Conservation (phyloP, 805 yeast species). For the Metschnikowia rubicola region DNA sequence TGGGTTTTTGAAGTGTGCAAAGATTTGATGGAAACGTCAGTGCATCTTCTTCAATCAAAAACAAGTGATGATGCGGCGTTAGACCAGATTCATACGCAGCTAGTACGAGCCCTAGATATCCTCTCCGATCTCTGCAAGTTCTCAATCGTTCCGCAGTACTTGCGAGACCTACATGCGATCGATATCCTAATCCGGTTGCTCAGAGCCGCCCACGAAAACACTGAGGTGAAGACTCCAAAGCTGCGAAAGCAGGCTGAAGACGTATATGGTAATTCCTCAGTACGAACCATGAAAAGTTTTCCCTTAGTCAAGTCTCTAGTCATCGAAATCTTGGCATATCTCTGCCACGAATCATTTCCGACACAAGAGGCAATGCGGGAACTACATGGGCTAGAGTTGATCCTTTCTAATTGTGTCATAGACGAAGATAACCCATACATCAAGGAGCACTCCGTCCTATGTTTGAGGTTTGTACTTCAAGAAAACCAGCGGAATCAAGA, state of each 20-base stretch:
- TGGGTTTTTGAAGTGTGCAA: conserved; percentile 38
- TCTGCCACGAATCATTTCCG: conserved; percentile 48
- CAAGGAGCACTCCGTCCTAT: conserved; percentile 78
- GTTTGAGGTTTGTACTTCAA: conserved; percentile 65
- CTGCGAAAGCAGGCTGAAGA: background rate
- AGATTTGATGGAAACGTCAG: conserved; percentile 15
- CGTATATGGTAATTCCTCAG: conserved; percentile 1
- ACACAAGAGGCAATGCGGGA: conserved; percentile 69
- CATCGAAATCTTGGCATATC: conserved; percentile 60
- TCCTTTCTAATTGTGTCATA: conserved; percentile 77
- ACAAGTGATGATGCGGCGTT: conserved; percentile 3
- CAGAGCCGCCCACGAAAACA: conserved; percentile 38
- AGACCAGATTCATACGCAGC: conserved; percentile 13
- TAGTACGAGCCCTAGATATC: conserved; percentile 36
- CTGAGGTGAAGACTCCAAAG: conserved; percentile 16
- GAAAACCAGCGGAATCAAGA: conserved; percentile 68
- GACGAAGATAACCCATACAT: conserved; percentile 88
- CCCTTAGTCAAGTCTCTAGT: conserved; percentile 66
- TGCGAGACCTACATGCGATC: conserved; percentile 35
- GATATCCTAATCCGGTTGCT: conserved; percentile 35
- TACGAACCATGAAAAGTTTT: conserved; percentile 27
- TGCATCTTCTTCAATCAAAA: conserved; percentile 10
- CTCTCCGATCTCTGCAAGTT: conserved; percentile 41
- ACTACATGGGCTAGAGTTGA: conserved; percentile 63
- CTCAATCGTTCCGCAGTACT: conserved; percentile 36